Evolutionary conservation across 2,329 filamentous ascomycete species (phyloP), one percentile per base, ranked within the genome.

Genomic region (Cryphonectria nitschkei): DNA sequence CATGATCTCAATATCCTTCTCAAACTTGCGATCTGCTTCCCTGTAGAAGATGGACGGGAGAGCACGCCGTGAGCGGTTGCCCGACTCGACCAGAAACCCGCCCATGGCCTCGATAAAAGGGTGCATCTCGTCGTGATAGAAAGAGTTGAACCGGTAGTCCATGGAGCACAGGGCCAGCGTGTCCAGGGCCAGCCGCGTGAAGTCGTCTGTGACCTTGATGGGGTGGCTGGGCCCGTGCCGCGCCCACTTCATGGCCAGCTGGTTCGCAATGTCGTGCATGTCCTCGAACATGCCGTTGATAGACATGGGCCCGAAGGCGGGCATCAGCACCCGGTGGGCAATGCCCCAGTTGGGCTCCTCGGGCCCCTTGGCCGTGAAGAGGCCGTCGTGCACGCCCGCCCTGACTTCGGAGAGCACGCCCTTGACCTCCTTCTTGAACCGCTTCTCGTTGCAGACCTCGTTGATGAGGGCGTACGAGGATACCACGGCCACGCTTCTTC

Each of bases 111-210:
- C 78, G 54, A 93, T 84, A 75, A 94, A 94, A 0, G 91, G 91
- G 74, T 94, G 92, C 78, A 91, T 81, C 11, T 88, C 83, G 19
- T 92, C 87, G 39, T 84, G 84, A 76, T 94, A 94, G 79, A 90
- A 93, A 0, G 88, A 90, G 80, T 94, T 94, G 84, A 94, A 94
- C 26, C 92, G 88, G 71, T 85, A 91, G 52, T 87, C 87, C 88
- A 93, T 91, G n/a, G 88, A 83, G 78, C 90, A 92, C 2, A 94
- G 84, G 1, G 90, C 90, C 11, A 94, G 85, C 0, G 91, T 92
- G 77, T 94, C 92, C 2, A 94, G 84, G 0, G 92, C 89, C 43
- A 94, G 81, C n/a, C 91, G 86, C 2, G 91, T 93, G 73, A 93
- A 92, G 78, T 93, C 90, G 26, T 91, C 89, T 0, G 87, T 85